Conservation (phyloP, 2,329 filamentous ascomycete genomes). For the Aspergillus ruber region DNA sequence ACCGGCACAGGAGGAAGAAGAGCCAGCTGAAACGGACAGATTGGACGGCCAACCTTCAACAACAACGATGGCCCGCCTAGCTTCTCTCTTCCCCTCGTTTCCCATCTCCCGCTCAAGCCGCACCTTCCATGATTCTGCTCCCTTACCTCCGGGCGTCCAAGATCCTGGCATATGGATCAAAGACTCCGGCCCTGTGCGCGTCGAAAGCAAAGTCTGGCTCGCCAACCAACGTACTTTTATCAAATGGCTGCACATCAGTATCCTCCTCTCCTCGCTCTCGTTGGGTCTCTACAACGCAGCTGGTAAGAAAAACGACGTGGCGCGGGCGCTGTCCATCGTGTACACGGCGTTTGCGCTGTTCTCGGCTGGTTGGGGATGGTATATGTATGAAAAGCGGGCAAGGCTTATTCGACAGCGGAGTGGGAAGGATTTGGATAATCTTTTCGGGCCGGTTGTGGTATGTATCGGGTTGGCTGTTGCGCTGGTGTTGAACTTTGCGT, state of each 20-base stretch:
- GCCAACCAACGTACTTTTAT: conserved; percentile 97
- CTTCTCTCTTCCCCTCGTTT: conserved; percentile 73
- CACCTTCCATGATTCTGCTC: conserved; percentile 44
- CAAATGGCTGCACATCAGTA: conserved; percentile 94
- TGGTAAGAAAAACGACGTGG: conserved; percentile 65
- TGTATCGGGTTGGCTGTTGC: conserved; percentile 72
- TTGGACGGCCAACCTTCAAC: conserved; percentile 41
- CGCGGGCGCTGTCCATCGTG: conserved; percentile 69
- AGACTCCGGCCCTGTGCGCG: conserved; percentile 81
- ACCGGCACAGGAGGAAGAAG: conserved; percentile 42
- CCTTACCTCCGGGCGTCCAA: conserved; percentile 78
- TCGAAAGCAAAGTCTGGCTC: conserved; percentile 97
- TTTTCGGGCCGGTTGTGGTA: conserved; percentile 76
- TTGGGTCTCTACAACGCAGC: conserved; percentile 86
- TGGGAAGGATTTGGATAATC: conserved; percentile 87
- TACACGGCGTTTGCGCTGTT: conserved; percentile 80
- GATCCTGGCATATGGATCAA: conserved; percentile 88
- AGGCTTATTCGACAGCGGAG: conserved; percentile 77
- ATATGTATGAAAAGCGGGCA: conserved; percentile 68
- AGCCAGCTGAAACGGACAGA: conserved; percentile 15
- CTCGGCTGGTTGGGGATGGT: conserved; percentile 80
- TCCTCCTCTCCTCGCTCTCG: conserved; percentile 77
- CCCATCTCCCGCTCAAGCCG: conserved; percentile 71
- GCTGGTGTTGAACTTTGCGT: conserved; percentile 77
- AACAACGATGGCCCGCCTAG: conserved; percentile 42